Base-by-base conservation (phyloP, 768 basidiomycete species). In the Hygrophorus russula region DNA sequence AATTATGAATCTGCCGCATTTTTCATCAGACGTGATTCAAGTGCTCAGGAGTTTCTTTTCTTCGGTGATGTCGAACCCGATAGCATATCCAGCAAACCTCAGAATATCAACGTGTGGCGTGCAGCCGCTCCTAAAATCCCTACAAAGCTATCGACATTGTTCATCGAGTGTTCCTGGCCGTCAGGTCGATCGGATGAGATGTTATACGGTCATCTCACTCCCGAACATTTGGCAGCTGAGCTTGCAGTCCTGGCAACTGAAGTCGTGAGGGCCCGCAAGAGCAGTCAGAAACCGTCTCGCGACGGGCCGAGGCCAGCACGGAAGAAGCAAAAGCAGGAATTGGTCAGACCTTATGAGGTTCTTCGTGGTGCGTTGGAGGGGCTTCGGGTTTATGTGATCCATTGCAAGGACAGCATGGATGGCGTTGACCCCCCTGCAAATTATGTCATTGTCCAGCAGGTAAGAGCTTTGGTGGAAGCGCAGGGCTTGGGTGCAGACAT, bases 41-140 rank as follows among this genome's bases (percentile, higher is more conserved):
- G 71, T 28, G 59, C 59, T 1, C 70, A 66, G 37, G 87, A 94
- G 58, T 80, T 97, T 50, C 67, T 97, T 30, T 97, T 97, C 62
- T 94, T 96, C 52, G 94, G 94, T 0, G 92, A 94, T 60, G 82
- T 96, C 47, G 89, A 93, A 54, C 87, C 89, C 7, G 89, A 93
- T 62, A 73, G 74, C 39, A 52, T 92, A 37, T 70, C 84, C 5
- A 49, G 56, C 12, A 59, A 63, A 11, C 81, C 82, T 4, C 70
- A 65, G 40, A 93, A 80, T 31, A 66, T 68, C 19, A 61, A 68
- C 33, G 80, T 98, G 37, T 97, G 93, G 94, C 73, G 71, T 32
- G 73, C 68, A 19, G 91, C 90, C 0, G 92, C 92, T 4, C 67
- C 75, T 36, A 80, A 79, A 59, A 77, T 96, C 51, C 77, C 78